Evolutionary conservation across 257 asterid species (phyloP), one percentile per base, ranked within the genome.

Genomic region (Rauvolfia tetraphylla): DNA sequence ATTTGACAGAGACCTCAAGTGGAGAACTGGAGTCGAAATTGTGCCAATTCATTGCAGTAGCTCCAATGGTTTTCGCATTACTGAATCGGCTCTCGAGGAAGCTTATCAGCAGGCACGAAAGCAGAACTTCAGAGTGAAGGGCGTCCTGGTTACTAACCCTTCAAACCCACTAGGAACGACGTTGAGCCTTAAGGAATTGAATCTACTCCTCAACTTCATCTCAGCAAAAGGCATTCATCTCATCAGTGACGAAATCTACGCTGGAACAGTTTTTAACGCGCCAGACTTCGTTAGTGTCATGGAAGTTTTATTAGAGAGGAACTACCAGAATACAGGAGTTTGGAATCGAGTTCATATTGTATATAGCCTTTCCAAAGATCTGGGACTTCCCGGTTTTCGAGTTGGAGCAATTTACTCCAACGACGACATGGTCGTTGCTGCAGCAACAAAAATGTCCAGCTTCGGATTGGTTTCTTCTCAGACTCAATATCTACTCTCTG

Each of bases 301-400:
- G 94, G 93, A 93, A 68, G 86, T 89, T 75, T 83, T 93, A 4
- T 10, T 36, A 15, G 80, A 85, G 74, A 87, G 81, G 68, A 80
- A 86, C n/a, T 39, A 73, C 65, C 13, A 33, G 9, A 73, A 83
- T 46, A 78, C 83, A 1, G 77, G 75, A 4, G 84, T 89, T 22
- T 76, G 83, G 85, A 81, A 91, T 74, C 89, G 94, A 78, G 96
- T 93, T 65, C 98, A 93, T 80, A 65, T 93, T 0, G 97, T 93
- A 6, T 93, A 85, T 77, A 89, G 96, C 78, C 90, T 93, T n/a
- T 93, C 98, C 22, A 93, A 93, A 74, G 98, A 93, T 67, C 86
- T 93, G 31, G 97, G 98, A 31, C 92, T 93, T 3, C 97, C 98
- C 25, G 98, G 98, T 0, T 93, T 93, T 83, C 88, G 98, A 73